Evolutionary conservation across 805 yeast genomes (phyloP), one percentile per base, ranked within the genome.

Genomic region (Myxozyma vanderwaltii): DNA sequence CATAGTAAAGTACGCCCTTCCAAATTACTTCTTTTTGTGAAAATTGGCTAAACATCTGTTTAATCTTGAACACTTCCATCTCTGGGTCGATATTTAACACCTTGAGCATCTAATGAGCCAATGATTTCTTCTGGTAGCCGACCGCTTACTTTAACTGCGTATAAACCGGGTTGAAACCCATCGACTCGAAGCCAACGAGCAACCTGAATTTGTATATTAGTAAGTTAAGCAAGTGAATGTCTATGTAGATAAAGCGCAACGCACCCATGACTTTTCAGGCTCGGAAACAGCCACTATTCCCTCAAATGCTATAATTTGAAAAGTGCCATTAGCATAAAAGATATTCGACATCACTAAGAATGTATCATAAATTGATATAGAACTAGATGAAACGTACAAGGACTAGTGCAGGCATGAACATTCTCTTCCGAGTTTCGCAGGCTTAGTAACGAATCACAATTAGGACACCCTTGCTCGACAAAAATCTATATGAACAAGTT

Each of bases 131-230:
- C 89, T 1, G 98, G 97, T 51, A 94, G 77, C 68, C 89, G 85
- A 36, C 99, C 99, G 66, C 85, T 86, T 5, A 94, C 92, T 70
- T 92, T 89, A 31, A 91, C 96, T 0, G 99, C 99, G 68, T 94
- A 71, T 29, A 92, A 72, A 0, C 98, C 99, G 0, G 95, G 88
- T 23, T 84, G 86, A 71, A 90, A 89, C 17, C 89, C 86, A 69
- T 89, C 96, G 33, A 92, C 86, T 73, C 97, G 83, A 57, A 92
- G 77, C 99, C 99, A 92, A 70, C 88, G 84, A 15, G 97, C 97
- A 40, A 90, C 74, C 70, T 68, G 39, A 6, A 17, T 15, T 13
- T n/a, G n/a, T n/a, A n/a, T n/a, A n/a, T n/a, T n/a, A n/a, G n/a
- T n/a, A n/a, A n/a, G n/a, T n/a, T n/a, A n/a, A n/a, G n/a, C n/a